Evolutionary conservation across 805 yeast genomes (phyloP).

Genomic region (Wickerhamiella alocasiicola): DNA sequence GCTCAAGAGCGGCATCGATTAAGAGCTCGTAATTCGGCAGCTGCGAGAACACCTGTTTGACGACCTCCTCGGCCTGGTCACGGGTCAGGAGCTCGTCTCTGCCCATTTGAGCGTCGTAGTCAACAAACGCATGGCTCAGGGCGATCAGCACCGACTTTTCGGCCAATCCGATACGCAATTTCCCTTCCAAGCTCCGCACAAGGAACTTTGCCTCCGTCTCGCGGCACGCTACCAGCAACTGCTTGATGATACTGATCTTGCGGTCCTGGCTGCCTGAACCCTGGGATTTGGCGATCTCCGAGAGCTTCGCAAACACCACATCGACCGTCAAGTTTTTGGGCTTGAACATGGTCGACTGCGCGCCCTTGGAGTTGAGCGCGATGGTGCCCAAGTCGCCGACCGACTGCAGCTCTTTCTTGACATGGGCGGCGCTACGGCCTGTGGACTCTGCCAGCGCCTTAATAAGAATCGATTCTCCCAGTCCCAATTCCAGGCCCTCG

Average conservation of each 20-base stretch:
- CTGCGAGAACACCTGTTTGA: conserved; percentile 79
- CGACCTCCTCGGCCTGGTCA: conserved; percentile 51
- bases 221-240: conserved; percentile 73
- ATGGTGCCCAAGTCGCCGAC: conserved; percentile 86
- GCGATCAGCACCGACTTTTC: conserved; percentile 83
- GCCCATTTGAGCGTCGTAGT: conserved; percentile 37
- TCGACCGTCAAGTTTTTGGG: conserved; percentile 69
- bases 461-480: conserved; percentile 79
- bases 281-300: conserved; percentile 60
- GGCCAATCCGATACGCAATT: conserved; percentile 83
- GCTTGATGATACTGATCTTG: conserved; percentile 68
- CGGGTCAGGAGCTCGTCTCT: conserved; percentile 36
- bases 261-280: conserved; percentile 74
- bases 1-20: conserved; percentile 47
- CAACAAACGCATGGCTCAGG: conserved; percentile 68
- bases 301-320: conserved; percentile 59
- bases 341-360: conserved; percentile 86
- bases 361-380: conserved; percentile 70
- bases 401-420: conserved; percentile 62
- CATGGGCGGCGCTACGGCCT: conserved; percentile 60
- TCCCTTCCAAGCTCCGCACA: conserved; percentile 84
- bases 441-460: conserved; percentile 86
- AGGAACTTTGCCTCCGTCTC: conserved; percentile 82
- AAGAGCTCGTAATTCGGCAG: conserved; percentile 81
- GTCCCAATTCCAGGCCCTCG: conserved; percentile 84